Evolutionary conservation across 352 stramenopile species (phyloP), one percentile per base, ranked within the genome.

Genomic region (Peronosclerospora sorghi): DNA sequence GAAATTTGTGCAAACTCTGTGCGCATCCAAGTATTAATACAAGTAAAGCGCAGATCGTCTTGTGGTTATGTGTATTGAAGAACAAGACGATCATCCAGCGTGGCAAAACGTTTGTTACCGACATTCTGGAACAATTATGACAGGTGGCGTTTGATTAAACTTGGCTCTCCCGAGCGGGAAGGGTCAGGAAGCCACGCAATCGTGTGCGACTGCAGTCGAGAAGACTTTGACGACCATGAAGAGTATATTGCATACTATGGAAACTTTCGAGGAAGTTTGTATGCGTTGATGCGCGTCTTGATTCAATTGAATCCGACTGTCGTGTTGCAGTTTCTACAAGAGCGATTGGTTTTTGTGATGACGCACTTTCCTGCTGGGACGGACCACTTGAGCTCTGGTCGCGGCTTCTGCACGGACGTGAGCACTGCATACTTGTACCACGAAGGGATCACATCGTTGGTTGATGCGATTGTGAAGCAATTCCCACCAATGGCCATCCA

Each of bases 401-500:
- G n/a, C n/a, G n/a, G n/a, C n/a, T n/a, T n/a, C n/a, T n/a, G n/a
- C n/a, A n/a, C n/a, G n/a, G n/a, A n/a, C n/a, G n/a, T n/a, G n/a
- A n/a, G n/a, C n/a, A n/a, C n/a, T n/a, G n/a, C n/a, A n/a, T n/a
- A n/a, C n/a, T n/a, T n/a, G n/a, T n/a, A n/a, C n/a, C n/a, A n/a
- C n/a, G n/a, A n/a, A n/a, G n/a, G n/a, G n/a, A n/a, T n/a, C n/a
- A n/a, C n/a, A n/a, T n/a, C n/a, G n/a, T n/a, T n/a, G n/a, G n/a
- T n/a, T n/a, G n/a, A n/a, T n/a, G 86, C 73, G 20, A 67, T 86
- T 12, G 59, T 89, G 21, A 89, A 89, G 62, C 75, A 86, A 38
- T 50, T 89, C 4, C 68, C 72, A 2, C 30, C 50, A 1, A 37
- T 54, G 4, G 63, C 60, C 18, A 51, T 86, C 41, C 54, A 73